Evolutionary conservation across 2,329 filamentous ascomycete genomes (phyloP).

Genomic region (Fusarium pseudoanthophilum): DNA sequence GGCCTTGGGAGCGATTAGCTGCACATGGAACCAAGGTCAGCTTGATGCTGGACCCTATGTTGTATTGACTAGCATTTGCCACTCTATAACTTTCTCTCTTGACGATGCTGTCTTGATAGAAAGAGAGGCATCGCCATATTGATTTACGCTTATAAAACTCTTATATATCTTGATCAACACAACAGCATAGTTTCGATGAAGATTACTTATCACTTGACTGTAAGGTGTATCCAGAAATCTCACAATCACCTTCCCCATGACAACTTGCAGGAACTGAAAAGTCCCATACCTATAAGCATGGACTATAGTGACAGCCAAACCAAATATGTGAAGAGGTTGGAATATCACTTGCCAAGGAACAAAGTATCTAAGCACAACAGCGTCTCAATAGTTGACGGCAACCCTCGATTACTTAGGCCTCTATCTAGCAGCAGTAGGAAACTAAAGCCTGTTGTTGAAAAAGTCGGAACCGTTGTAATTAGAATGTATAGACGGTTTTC

Average conservation of each 20-base stretch:
- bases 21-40: background rate
- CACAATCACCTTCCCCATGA: background rate
- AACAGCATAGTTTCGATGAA: fast-evolving
- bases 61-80: too few species aligned
- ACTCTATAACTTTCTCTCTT: background rate
- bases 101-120: background rate
- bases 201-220: fast-evolving
- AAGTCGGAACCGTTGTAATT: background rate
- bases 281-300: background rate
- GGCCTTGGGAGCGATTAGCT: background rate
- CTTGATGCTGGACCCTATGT: background rate
- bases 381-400: too few species aligned
- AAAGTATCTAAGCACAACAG: background rate
- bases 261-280: background rate
- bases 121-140: background rate
- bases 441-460: too few species aligned
- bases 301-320: background rate
- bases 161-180: fast-evolving
- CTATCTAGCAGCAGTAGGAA: too few species aligned
- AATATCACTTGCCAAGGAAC: background rate
- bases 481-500: too few species aligned
- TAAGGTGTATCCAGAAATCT: too few species aligned
- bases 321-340: background rate
- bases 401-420: background rate
- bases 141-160: background rate